Evolutionary conservation across 495 filamentous ascomycete genomes (phyloP).

Genomic region (Ascodesmis nigricans): DNA sequence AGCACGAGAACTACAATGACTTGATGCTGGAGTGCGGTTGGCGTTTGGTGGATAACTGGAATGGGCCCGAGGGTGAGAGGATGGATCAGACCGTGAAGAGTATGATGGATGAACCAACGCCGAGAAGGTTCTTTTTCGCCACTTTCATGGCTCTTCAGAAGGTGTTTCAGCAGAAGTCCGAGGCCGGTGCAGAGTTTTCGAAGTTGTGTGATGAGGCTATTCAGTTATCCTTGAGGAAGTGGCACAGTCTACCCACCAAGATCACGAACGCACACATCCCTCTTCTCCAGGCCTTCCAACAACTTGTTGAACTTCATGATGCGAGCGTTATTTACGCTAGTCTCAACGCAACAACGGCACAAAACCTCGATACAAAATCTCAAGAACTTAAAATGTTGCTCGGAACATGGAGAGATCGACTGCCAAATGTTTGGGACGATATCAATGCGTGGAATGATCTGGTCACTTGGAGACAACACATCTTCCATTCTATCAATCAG

Average conservation of each 20-base stretch:
- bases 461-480: slow-evolving; percentile 96
- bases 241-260: slow-evolving; percentile 82
- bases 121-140: slow-evolving; percentile 83
- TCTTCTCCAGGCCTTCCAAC: slow-evolving; percentile 89
- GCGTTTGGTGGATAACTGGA: slow-evolving; percentile 87
- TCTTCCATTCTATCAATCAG: slow-evolving; percentile 88
- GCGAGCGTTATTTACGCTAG: slow-evolving; percentile 87
- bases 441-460: slow-evolving; percentile 98
- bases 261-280: slow-evolving; percentile 94
- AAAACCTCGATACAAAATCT: slow-evolving; percentile 81
- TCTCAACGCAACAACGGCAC: slow-evolving; percentile 56
- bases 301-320: slow-evolving; percentile 95
- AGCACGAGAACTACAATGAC: slow-evolving; percentile 96
- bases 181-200: slow-evolving; percentile 58
- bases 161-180: slow-evolving; percentile 69
- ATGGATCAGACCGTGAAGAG: slow-evolving; percentile 81
- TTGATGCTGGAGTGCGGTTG: slow-evolving; percentile 86
- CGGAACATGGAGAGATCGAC: slow-evolving; percentile 80
- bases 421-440: slow-evolving; percentile 98
- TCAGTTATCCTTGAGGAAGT: slow-evolving; percentile 87
- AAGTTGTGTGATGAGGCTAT: slow-evolving; percentile 86
- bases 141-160: slow-evolving; percentile 93
- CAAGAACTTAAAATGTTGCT: slow-evolving; percentile 87
- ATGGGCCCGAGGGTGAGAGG: slow-evolving; percentile 60
- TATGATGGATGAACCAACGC: slow-evolving; percentile 89